phyloP scores from a whole-genome alignment of 352 stramenopile species.

The Phytophthora citricola region DNA sequence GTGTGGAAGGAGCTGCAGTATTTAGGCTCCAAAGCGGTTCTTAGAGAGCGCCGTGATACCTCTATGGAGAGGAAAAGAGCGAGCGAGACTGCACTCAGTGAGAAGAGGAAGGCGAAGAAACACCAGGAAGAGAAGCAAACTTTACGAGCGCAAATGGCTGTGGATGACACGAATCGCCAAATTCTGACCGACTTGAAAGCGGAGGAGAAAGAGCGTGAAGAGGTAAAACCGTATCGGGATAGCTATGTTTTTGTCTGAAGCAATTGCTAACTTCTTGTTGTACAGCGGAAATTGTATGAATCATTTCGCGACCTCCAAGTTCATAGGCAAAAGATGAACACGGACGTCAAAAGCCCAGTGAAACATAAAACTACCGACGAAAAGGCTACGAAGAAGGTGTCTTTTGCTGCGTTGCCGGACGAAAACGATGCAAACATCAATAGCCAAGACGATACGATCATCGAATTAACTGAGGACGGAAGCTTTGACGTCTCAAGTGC shows the following conservation, averaged over 20 bases:
- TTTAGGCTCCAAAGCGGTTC: constrained; percentile 42
- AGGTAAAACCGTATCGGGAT: constrained; percentile 40
- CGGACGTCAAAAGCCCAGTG: no score
- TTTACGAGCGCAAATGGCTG: constrained; percentile 80
- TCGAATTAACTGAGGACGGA: constrained; percentile 63
- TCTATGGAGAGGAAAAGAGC: constrained; percentile 72
- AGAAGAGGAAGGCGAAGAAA: constrained; percentile 61
- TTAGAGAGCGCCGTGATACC: constrained; percentile 49
- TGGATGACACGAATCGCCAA: constrained; percentile 80
- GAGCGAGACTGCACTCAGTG: constrained; percentile 45
- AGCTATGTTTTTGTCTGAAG: no score
- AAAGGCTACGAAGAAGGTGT: constrained; percentile 43
- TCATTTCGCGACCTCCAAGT: constrained; percentile 63
- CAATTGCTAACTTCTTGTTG: not conserved
- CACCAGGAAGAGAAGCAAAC: constrained; percentile 78
- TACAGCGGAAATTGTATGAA: constrained; percentile 71
- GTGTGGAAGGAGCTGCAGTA: constrained; percentile 58
- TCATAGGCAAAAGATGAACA: constrained; percentile 20
- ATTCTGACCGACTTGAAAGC: constrained; percentile 77
- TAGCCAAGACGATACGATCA: constrained; percentile 33
- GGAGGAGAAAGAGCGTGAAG: constrained; percentile 79
- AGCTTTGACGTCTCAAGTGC: constrained; percentile 52
- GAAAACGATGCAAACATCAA: not conserved
- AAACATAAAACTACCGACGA: not conserved
- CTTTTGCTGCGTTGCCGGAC: constrained; percentile 39